Base-by-base conservation (phyloP, 805 yeast species). In the Ogataea haglerorum region DNA sequence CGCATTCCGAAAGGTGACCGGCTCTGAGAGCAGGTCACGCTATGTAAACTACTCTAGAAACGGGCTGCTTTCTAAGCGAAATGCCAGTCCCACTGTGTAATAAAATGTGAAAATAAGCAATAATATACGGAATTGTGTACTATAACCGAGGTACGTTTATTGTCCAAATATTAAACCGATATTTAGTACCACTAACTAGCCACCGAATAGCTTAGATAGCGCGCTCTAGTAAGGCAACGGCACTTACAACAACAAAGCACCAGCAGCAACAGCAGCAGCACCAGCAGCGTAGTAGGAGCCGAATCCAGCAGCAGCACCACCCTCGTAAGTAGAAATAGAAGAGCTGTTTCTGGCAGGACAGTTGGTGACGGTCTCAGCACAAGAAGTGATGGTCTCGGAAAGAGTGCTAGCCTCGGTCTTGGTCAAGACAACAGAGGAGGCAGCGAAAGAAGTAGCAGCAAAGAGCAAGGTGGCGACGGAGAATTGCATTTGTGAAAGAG, bases 401-500 rank as follows among this genome's bases (percentile, higher is more conserved):
- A 47, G 53, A 49, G 73, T 71, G 45, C 67, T 47, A 47, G 50
- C 41, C 32, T 57, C 60, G 54, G 62, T 63, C 43, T 59, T 57
- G 52, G 74, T 56, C 36, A 42, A 26, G 35, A 46, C 39, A 29
- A 60, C 57, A 16, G 58, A 48, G 39, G 51, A 55, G 49, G 62
- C 68, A 41, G 69, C 68, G 39, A 65, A 60, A 40, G 66, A 58
- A 46, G 68, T 66, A 38, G 56, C 51, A 50, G 68, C 69, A 47
- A 56, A 53, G 47, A 62, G 44, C 51, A 64, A 50, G 42, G 67
- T 58, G 56, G 65, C 64, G 53, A 63, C 60, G 53, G 73, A 60
- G 72, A 69, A 70, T 67, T 69, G 73, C 76, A 70, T 70, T 65
- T 46, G 34, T 67, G 27, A 43, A 43, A 29, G 54, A 49, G 47